Evolutionary conservation across 208 protist species (phyloP).

Genomic region (Acanthamoeba triangularis): DNA sequence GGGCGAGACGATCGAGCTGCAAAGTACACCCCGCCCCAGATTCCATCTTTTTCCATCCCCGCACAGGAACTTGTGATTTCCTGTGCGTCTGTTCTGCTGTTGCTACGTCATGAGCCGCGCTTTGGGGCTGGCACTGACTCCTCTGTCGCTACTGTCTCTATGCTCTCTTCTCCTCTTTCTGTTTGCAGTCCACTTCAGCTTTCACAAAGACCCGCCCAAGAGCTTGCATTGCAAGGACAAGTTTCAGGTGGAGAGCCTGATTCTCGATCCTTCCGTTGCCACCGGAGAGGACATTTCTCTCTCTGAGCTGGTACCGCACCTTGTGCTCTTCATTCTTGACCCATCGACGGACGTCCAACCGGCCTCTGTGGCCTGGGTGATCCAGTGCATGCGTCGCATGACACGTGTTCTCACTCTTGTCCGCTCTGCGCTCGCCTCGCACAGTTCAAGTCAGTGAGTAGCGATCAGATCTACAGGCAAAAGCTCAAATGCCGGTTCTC

Average conservation of each 20-base stretch:
- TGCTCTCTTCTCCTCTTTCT: no score
- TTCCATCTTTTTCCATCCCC: background rate
- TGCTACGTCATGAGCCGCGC: background rate
- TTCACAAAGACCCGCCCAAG: conserved; percentile 77
- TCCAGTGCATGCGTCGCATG: background rate
- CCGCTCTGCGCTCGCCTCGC: background rate
- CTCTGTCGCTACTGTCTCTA: background rate
- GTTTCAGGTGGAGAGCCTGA: conserved; percentile 71
- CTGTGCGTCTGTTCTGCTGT: background rate
- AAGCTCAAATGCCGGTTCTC: conserved; percentile 77
- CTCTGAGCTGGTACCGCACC: conserved; percentile 50
- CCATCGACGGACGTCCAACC: background rate
- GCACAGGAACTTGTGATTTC: background rate
- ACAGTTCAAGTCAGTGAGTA: conserved; percentile 45
- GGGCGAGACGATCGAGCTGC: conserved; percentile 80
- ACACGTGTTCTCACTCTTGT: background rate
- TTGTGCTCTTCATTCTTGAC: background rate
- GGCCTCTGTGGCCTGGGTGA: no score
- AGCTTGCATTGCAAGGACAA: conserved; percentile 79
- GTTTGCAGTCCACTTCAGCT: conserved; percentile 69
- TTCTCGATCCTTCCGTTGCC: conserved; percentile 22
- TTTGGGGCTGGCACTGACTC: background rate
- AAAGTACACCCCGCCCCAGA: conserved; percentile 64
- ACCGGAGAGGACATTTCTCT: conserved; percentile 62
- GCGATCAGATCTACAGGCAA: conserved; percentile 46